These are phyloP conservation scores for Peniophora sp. DNA, from an alignment of 1,284 basidiomycete species.

Conservation along the genomic window DNA sequence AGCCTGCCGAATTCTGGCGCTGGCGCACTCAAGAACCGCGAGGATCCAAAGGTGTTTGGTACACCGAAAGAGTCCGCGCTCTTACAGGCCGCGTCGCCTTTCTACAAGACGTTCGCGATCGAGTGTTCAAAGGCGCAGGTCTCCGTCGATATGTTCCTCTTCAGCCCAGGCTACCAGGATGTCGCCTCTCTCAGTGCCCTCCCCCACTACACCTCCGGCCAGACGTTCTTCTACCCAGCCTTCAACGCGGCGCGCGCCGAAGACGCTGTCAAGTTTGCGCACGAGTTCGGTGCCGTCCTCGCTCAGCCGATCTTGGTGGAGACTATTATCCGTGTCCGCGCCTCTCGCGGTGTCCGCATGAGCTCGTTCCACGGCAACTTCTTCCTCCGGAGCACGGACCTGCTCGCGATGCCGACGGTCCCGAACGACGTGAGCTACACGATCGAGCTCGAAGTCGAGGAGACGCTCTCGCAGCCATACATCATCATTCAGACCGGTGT, in stretches of 20 bases:
- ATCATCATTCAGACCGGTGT: conserved; percentile 97
- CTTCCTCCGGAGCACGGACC: conserved; percentile 96
- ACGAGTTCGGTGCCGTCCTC: conserved; percentile 91
- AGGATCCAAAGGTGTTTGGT: conserved; percentile 94
- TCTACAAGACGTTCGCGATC: conserved; percentile 99
- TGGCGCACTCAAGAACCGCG: conserved; percentile 91
- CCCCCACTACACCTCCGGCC: conserved; percentile 96
- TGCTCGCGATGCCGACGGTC: conserved; percentile 94
- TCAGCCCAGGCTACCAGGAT: conserved; percentile 90
- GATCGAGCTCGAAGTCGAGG: conserved; percentile 96
- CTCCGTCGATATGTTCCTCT: conserved; percentile 99
- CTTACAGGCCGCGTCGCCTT: conserved; percentile 83
- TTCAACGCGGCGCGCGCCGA: conserved; percentile 94
- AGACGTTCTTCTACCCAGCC: conserved; percentile 97
- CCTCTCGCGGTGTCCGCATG: conserved; percentile 91
- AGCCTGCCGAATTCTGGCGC: conserved; percentile 85
- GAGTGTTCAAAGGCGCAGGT: conserved; percentile 97
- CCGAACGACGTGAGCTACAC: conserved; percentile 96
- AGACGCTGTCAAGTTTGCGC: conserved; percentile 96
- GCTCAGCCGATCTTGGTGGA: conserved; percentile 95
- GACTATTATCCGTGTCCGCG: conserved; percentile 95
- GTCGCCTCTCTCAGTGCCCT: conserved; percentile 92
- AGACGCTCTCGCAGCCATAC: conserved; percentile 86
- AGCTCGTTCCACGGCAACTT: conserved; percentile 99
- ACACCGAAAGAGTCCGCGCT: conserved; percentile 91